Conservation (phyloP, 495 filamentous ascomycete species). For the Neurospora intermedia region DNA sequence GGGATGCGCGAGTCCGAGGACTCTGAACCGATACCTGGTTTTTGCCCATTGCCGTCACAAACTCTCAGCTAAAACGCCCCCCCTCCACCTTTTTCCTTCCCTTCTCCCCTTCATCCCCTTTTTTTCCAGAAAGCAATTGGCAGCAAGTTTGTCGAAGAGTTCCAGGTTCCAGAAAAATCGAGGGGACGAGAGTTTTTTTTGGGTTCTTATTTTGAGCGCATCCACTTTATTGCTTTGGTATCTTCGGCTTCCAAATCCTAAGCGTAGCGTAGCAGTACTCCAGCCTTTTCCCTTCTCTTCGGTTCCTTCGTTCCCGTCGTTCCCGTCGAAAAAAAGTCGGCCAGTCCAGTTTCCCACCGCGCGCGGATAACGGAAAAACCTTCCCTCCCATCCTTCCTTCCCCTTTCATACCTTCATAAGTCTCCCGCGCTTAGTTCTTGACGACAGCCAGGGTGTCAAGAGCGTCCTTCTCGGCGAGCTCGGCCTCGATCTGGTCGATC, state of each 20-base stretch:
- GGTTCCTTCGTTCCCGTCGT: not conserved
- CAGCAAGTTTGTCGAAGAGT: not conserved
- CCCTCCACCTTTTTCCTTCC: too few relatives aligned
- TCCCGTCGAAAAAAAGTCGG: not conserved
- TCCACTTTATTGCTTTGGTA: not conserved
- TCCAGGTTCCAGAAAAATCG: not conserved
- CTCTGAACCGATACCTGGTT: too few relatives aligned
- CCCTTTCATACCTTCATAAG: not conserved
- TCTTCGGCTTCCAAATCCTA: not conserved
- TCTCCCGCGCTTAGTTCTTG: slow-evolving; percentile 24
- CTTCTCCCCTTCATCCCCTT: not conserved
- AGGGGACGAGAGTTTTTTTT: not conserved
- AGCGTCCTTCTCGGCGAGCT: slow-evolving; percentile 68
- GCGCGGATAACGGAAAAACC: not conserved
- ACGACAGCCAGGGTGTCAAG: slow-evolving; percentile 68
- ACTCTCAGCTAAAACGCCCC: too few relatives aligned
- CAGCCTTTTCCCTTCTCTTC: not conserved
- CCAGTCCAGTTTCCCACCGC: not conserved
- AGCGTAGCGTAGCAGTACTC: not conserved
- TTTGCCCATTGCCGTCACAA: too few relatives aligned
- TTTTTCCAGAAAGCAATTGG: not conserved
- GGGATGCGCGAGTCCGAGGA: not conserved
- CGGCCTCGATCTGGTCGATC: slow-evolving; percentile 43
- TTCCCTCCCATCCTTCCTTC: not conserved
- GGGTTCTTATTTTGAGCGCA: not conserved